Evolutionary conservation across 1,284 basidiomycete species (phyloP).

Genomic region (Pyrrhoderma noxium): DNA sequence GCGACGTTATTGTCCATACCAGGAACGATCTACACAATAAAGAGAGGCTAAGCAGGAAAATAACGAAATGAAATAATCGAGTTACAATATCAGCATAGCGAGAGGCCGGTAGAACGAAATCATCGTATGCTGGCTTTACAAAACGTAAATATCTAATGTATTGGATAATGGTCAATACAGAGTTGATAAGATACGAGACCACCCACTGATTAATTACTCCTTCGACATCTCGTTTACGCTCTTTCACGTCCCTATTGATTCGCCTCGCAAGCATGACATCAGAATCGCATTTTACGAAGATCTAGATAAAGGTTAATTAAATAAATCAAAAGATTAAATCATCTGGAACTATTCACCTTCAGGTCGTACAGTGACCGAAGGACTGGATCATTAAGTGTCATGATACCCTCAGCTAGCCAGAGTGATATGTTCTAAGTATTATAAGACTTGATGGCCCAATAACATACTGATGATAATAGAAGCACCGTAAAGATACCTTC

Average conservation of each 20-base stretch:
- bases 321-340: neutral
- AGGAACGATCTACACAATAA: slow-evolving; percentile 90
- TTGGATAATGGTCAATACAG: slow-evolving; percentile 9
- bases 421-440: neutral
- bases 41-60: neutral
- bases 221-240: slow-evolving; percentile 79
- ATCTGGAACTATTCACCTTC: slow-evolving; percentile 48
- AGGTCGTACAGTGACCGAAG: slow-evolving; percentile 85
- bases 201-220: slow-evolving; percentile 85
- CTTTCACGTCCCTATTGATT: slow-evolving; percentile 80
- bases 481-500: slow-evolving; percentile 91
- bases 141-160: slow-evolving; percentile 72
- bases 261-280: slow-evolving; percentile 96
- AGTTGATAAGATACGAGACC: slow-evolving; percentile 1
- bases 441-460: slow-evolving; percentile 10
- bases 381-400: slow-evolving; percentile 77
- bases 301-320: slow-evolving; percentile 32
- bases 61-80: slow-evolving; percentile 1
- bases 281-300: slow-evolving; percentile 86
- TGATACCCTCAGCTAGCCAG: slow-evolving; percentile 77
- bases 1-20: slow-evolving; percentile 84
- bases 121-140: slow-evolving; percentile 91
- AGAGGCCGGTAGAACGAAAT: slow-evolving; percentile 88
- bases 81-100: slow-evolving; percentile 83
- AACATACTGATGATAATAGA: slow-evolving; percentile 81